A percentile compares a stretch with the other conserved stretches of the same genome.
phyloP scores from a whole-genome alignment of 129 eudicot genomes.

The Pseudognaphalium luteoalbum region DNA sequence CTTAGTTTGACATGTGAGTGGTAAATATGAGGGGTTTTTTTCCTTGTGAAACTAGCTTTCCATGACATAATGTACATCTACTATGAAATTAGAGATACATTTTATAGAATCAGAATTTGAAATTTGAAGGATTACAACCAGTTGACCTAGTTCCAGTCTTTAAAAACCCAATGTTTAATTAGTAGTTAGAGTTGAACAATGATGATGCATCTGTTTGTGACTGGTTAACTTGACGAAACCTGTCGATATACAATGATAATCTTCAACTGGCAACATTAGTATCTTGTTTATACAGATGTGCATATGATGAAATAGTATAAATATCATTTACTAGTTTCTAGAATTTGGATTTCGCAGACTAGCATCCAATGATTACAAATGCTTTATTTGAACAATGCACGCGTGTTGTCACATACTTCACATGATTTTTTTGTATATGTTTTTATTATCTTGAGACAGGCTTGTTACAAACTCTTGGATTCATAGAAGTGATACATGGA shows the following conservation, averaged over 20 bases:
- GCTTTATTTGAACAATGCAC: background rate
- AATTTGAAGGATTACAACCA: background rate
- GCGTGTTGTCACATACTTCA: background rate
- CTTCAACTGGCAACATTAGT: background rate
- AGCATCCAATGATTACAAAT: background rate
- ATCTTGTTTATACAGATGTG: background rate
- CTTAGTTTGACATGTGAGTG: background rate
- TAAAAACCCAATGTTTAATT: background rate
- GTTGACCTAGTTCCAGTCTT: background rate
- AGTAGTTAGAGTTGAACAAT: background rate
- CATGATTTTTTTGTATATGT: constrained; percentile 7
- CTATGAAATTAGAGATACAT: background rate
- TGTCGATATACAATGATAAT: background rate
- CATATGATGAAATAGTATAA: background rate
- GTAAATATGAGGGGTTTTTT: background rate
- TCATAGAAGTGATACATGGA: constrained; percentile 93
- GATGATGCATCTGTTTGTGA: too few relatives aligned
- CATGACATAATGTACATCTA: background rate
- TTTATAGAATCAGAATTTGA: background rate
- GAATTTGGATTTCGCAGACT: background rate
- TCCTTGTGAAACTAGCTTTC: background rate
- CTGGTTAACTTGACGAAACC: background rate
- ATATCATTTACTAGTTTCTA: background rate
- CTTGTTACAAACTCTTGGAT: constrained; percentile 65
- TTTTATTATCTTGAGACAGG: constrained; percentile 42